These are phyloP conservation scores for Tylopilus sp. DNA, from an alignment of 1,284 basidiomycete species.

Conservation along the genomic window DNA sequence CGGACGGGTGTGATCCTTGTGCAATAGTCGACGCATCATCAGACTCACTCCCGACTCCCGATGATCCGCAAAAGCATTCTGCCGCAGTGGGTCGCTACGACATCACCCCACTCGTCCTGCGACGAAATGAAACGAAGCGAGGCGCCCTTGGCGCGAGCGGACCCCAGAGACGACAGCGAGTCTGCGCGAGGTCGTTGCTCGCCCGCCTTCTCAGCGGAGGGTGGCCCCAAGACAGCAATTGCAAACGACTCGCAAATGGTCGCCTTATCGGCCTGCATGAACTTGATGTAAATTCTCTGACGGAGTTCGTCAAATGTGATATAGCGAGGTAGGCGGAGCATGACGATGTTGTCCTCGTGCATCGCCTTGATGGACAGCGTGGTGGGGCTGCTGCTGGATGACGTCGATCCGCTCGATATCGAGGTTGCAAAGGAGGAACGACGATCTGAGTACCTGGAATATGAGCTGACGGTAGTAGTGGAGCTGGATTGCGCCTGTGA, in stretches of 20 bases:
- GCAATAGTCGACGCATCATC: not conserved
- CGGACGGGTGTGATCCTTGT: not conserved
- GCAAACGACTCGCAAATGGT: constrained; percentile 51
- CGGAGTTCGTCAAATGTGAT: constrained; percentile 50
- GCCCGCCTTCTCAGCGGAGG: constrained; percentile 9
- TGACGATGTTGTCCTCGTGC: constrained; percentile 55
- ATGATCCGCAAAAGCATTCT: constrained; percentile 34
- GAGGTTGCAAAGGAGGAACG: constrained; percentile 30
- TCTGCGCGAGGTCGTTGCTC: constrained; percentile 31
- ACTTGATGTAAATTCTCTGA: constrained; percentile 56
- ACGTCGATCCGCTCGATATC: constrained; percentile 30
- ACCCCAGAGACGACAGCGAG: constrained; percentile 37
- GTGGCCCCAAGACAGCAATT: constrained; percentile 44
- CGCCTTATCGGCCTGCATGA: constrained; percentile 54
- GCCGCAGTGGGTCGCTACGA: constrained; percentile 25
- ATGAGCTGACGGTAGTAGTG: constrained; percentile 9
- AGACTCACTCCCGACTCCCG: constrained; percentile 25
- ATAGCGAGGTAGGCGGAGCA: constrained; percentile 50
- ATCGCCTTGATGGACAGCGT: constrained; percentile 62
- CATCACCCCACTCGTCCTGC: constrained; percentile 42
- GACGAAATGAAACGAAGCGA: constrained; percentile 36
- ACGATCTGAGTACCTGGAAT: constrained; percentile 12
- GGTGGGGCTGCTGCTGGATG: constrained; percentile 25
- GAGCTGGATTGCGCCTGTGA: constrained; percentile 9
- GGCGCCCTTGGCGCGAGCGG: constrained; percentile 11